These are phyloP conservation scores for Xylaria venustula DNA, from an alignment of 495 filamentous ascomycete species.

Conservation along the genomic window DNA sequence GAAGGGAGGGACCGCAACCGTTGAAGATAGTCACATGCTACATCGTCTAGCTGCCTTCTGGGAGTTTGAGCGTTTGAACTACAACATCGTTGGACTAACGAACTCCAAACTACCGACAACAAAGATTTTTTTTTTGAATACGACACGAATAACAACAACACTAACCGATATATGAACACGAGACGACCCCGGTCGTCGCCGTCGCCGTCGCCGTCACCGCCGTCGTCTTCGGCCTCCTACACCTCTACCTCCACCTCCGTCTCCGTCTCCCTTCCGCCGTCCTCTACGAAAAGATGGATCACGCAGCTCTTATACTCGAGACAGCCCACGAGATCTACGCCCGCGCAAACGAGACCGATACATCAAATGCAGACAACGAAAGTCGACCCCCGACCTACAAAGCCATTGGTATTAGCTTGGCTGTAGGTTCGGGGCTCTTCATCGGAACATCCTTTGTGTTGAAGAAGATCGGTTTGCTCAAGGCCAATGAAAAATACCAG, in stretches of 20 bases:
- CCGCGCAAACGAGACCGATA: constrained; percentile 31
- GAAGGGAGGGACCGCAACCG: neutral
- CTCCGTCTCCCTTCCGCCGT: constrained; percentile 4
- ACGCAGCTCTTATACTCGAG: constrained; percentile 36
- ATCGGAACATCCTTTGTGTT: constrained; percentile 95
- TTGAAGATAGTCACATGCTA: too few relatives aligned
- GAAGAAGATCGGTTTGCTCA: constrained; percentile 89
- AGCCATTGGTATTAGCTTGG: constrained; percentile 80
- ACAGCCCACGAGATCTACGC: constrained; percentile 42
- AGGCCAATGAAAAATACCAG: constrained; percentile 93
- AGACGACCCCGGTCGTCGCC: constrained; percentile 5
- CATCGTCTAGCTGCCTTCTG: too few relatives aligned
- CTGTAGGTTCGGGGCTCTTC: constrained; percentile 85
- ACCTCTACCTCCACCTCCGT: constrained; percentile 13
- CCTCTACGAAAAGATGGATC: constrained; percentile 36
- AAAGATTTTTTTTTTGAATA: neutral
- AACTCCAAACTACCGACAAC: too few relatives aligned
- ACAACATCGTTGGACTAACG: too few relatives aligned
- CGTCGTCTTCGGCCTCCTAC: neutral
- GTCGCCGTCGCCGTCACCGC: neutral
- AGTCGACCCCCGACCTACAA: constrained; percentile 64
- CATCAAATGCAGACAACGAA: constrained; percentile 15
- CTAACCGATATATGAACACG: too few relatives aligned
- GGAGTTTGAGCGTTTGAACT: too few relatives aligned
- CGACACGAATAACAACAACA: neutral